Percentiles rank a stretch among this genome's conserved stretches.
Evolutionary conservation across 2,329 filamentous ascomycete genomes (phyloP).

Genomic region (Aspergillus fructus): DNA sequence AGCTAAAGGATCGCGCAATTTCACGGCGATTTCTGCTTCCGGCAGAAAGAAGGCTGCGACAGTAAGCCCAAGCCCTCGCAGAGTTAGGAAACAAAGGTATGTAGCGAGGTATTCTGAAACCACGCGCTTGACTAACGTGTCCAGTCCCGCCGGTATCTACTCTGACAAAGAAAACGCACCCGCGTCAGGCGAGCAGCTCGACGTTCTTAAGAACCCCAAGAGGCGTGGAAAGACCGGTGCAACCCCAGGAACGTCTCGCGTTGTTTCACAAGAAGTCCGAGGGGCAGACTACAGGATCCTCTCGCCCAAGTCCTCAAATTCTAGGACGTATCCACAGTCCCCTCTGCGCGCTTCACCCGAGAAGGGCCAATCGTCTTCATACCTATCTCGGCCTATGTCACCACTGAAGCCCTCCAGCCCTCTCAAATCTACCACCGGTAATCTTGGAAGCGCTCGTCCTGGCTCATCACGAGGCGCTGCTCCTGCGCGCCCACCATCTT

Average conservation of each 20-base stretch:
- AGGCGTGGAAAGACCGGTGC: slow-evolving; percentile 55
- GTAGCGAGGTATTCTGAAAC: background rate
- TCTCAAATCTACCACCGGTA: slow-evolving; percentile 31
- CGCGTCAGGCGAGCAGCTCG: slow-evolving; percentile 37
- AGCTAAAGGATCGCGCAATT: slow-evolving; percentile 28
- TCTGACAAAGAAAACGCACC: slow-evolving; percentile 74
- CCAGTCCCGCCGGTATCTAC: slow-evolving; percentile 62
- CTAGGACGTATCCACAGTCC: slow-evolving; percentile 63
- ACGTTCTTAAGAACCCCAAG: slow-evolving; percentile 66
- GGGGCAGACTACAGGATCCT: slow-evolving; percentile 61
- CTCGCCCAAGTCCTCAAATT: slow-evolving; percentile 81
- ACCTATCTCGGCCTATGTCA: slow-evolving; percentile 59
- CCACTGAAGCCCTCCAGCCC: slow-evolving; percentile 58
- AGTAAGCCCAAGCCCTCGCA: slow-evolving; percentile 28
- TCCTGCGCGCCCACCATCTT: slow-evolving; percentile 24
- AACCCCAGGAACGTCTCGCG: slow-evolving; percentile 39
- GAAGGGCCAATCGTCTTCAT: slow-evolving; percentile 52
- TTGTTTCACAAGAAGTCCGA: slow-evolving; percentile 43
- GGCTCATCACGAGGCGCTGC: slow-evolving; percentile 26
- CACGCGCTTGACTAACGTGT: background rate
- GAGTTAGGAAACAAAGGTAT: slow-evolving; percentile 35
- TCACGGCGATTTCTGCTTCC: slow-evolving; percentile 30
- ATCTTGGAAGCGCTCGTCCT: slow-evolving; percentile 18
- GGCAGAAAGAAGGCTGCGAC: slow-evolving; percentile 28
- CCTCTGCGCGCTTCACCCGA: slow-evolving; percentile 48